Base-by-base conservation (phyloP, 1,284 basidiomycete species). In the Boletus holoroseus region DNA sequence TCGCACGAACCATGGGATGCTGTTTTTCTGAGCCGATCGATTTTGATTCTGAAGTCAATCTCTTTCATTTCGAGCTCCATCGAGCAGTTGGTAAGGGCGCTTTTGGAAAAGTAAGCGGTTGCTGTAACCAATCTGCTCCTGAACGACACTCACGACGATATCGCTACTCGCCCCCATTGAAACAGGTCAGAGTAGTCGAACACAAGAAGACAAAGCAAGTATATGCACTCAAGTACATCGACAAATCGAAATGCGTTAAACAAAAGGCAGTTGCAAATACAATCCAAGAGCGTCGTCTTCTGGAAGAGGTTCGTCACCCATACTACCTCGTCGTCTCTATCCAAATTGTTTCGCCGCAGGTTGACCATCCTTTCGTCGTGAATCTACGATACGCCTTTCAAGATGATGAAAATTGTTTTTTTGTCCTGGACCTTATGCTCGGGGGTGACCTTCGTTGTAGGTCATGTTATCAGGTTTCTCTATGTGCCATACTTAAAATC, bases 381-480 rank as follows among this genome's bases (percentile, higher is more conserved):
- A 97, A 97, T 69, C 67, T 98, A 62, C 86, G 94, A 38, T 97
- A 96, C 68, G 94, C 94, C 2, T 98, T 98, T 68, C 94, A 98
- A 69, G 94, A 98, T 64, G 94, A 98, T 63, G 89, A 94, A 64
- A 97, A 96, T 67, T 93, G 94, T 64, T 98, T 97, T 77, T 97
- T 97, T 73, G 94, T 97, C 8, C 74, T 97, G 50, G 94, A 98
- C 68, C 77, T 97, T 43, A 97, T 98, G 94, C 75, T 97, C 1
- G 94, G 94, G 22, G 94, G 94, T 8, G 94, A 97, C 71, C 70
- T 98, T 59, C 78, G 94, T 58, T 97, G 91, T 93, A 66, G 62
- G 89, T 76, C 41, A 13, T 39, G 27, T 37, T 37, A n/a, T 40
- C 7, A 5, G 2, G 4, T 49, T 34, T 40, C 13, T n/a, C 45